A percentile compares a stretch with the other conserved stretches of the same genome.
phyloP scores from a whole-genome alignment of 1,139 yeast genomes.

The Wickerhamomyces sp. region DNA sequence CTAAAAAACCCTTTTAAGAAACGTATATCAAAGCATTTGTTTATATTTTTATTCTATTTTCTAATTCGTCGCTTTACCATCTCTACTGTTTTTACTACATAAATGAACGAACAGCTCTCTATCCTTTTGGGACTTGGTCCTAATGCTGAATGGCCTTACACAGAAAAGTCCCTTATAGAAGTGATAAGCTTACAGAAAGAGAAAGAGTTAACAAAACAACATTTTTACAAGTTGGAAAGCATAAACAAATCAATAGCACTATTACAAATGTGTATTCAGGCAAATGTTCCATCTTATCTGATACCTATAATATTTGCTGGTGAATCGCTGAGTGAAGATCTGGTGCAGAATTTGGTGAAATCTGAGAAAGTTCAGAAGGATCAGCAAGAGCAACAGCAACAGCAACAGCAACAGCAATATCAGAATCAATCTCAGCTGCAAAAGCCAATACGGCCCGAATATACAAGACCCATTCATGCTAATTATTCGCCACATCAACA shows the following conservation, averaged over 20 bases:
- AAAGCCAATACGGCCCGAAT: background rate
- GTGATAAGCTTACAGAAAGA: conserved; percentile 64
- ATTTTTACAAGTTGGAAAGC: conserved; percentile 63
- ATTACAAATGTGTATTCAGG: conserved; percentile 54
- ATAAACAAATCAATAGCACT: conserved; percentile 58
- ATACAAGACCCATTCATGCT: background rate
- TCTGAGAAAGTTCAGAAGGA: conserved; percentile 8
- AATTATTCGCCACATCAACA: conserved; percentile 1
- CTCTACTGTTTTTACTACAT: too few species aligned
- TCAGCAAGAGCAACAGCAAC: conserved; percentile 5
- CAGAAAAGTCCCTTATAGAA: conserved; percentile 59
- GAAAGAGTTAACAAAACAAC: conserved; percentile 84
- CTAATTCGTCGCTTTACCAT: too few species aligned
- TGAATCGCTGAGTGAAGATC: conserved; percentile 16
- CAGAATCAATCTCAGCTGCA: too few species aligned
- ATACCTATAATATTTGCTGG: conserved; percentile 59
- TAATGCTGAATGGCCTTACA: conserved; percentile 47
- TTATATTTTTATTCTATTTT: too few species aligned
- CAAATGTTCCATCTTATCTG: conserved; percentile 61
- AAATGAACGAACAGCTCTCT: conserved; percentile 18
- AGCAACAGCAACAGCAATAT: conserved; percentile 6
- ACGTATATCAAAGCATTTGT: background rate
- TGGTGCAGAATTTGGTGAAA: conserved; percentile 6
- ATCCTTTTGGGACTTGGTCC: conserved; percentile 51
- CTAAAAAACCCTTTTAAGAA: background rate